These are phyloP conservation scores for Tremella fuciformis DNA, from an alignment of 768 basidiomycete species.

Conservation along the genomic window DNA sequence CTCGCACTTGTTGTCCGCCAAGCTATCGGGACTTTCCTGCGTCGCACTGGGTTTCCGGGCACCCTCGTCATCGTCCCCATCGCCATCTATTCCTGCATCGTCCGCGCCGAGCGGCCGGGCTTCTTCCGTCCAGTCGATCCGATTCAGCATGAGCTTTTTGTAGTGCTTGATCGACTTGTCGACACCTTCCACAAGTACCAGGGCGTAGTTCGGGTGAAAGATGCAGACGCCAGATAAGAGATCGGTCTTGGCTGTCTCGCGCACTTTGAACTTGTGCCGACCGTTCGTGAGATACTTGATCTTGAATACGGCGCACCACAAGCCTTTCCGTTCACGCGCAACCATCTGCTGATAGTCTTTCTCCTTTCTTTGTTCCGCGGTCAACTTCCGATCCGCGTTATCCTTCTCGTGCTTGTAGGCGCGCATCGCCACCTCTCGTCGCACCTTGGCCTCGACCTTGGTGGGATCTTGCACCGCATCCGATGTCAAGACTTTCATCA, in stretches of 20 bases:
- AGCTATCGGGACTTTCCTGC: slow-evolving; percentile 54
- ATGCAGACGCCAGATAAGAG: slow-evolving; percentile 83
- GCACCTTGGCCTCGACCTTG: slow-evolving; percentile 89
- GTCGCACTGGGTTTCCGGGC: slow-evolving; percentile 48
- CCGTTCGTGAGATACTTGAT: slow-evolving; percentile 86
- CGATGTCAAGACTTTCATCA: slow-evolving; percentile 96
- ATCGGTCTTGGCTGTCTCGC: slow-evolving; percentile 91
- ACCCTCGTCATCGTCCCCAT: slow-evolving; percentile 61
- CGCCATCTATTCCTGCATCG: slow-evolving; percentile 54
- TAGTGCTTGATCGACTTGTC: slow-evolving; percentile 80
- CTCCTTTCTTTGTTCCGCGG: slow-evolving; percentile 80
- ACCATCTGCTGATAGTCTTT: slow-evolving; percentile 80
- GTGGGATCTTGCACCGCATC: slow-evolving; percentile 98
- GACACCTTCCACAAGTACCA: slow-evolving; percentile 92
- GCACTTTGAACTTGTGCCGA: slow-evolving; percentile 90
- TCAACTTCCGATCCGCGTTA: slow-evolving; percentile 87
- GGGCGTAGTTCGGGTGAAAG: slow-evolving; percentile 80
- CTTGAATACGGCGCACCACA: slow-evolving; percentile 87
- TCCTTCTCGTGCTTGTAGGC: slow-evolving; percentile 87
- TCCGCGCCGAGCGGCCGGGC: slow-evolving; percentile 73
- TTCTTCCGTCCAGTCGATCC: slow-evolving; percentile 91
- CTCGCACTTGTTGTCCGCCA: slow-evolving; percentile 84
- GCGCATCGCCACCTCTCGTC: slow-evolving; percentile 86
- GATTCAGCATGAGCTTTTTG: slow-evolving; percentile 76
- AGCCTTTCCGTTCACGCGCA: slow-evolving; percentile 81